These are phyloP conservation scores for Epichloe brachyelytri DNA, from an alignment of 2,329 filamentous ascomycete genomes.

Conservation along the genomic window DNA sequence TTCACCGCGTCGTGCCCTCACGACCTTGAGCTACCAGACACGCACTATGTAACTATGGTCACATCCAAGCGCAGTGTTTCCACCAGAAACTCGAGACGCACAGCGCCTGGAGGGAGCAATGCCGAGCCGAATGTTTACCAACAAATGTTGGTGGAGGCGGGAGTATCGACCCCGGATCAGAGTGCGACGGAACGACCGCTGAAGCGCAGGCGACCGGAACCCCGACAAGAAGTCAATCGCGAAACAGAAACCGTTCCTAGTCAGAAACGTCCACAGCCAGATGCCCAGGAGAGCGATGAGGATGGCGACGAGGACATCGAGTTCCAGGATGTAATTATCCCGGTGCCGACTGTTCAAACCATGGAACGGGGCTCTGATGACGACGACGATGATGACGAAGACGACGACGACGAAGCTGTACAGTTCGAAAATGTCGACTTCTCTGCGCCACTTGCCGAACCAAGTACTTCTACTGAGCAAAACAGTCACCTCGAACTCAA, in stretches of 20 bases:
- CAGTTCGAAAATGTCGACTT: constrained; percentile 39
- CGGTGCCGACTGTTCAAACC: constrained; percentile 36
- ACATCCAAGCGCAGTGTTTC: constrained; percentile 17
- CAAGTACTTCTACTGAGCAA: constrained; percentile 11
- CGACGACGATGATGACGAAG: constrained; percentile 26
- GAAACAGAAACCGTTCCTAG: background rate
- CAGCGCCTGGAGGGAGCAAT: constrained; percentile 7
- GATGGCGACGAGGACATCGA: constrained; percentile 30
- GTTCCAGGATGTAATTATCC: constrained; percentile 38
- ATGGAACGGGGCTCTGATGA: constrained; percentile 36
- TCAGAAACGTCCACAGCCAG: background rate
- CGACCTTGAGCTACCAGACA: background rate
- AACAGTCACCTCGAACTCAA: constrained; percentile 36
- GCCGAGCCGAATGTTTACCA: constrained; percentile 29
- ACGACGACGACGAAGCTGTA: constrained; percentile 26
- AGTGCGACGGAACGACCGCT: constrained; percentile 25
- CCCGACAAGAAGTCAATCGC: background rate
- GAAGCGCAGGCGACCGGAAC: constrained; percentile 23
- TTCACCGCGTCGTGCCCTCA: background rate
- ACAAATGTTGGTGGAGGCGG: constrained; percentile 37
- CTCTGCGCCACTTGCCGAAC: constrained; percentile 14
- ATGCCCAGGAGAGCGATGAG: constrained; percentile 3
- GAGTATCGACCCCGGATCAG: constrained; percentile 18
- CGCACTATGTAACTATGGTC: constrained; percentile 16
- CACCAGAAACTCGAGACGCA: constrained; percentile 11